These are phyloP conservation scores for Tylopilus sp. DNA, from an alignment of 768 basidiomycete species.

Conservation along the genomic window DNA sequence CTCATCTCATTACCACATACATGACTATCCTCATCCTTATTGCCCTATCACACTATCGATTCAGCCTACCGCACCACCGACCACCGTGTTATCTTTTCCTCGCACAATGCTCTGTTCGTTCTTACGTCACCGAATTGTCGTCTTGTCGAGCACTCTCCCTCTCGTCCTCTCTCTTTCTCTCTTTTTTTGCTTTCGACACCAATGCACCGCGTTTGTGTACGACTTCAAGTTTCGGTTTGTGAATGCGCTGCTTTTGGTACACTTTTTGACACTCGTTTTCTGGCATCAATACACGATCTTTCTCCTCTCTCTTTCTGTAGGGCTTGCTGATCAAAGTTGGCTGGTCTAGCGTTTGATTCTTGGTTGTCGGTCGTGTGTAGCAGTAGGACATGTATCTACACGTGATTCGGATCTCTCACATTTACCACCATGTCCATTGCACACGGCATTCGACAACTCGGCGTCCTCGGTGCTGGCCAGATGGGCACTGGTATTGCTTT, in stretches of 20 bases:
- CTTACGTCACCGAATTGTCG: conserved; percentile 8
- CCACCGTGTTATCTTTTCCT: conserved; percentile 1
- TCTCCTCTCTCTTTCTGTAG: background rate
- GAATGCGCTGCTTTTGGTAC: conserved; percentile 16
- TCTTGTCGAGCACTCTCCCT: conserved; percentile 16
- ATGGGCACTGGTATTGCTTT: conserved; percentile 93
- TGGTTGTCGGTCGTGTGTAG: background rate
- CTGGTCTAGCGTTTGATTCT: conserved; percentile 15
- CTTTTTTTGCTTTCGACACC: conserved; percentile 16
- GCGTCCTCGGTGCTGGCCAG: conserved; percentile 80
- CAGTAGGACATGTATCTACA: background rate
- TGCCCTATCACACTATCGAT: conserved; percentile 24
- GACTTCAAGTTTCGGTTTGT: conserved; percentile 20
- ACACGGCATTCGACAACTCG: conserved; percentile 73
- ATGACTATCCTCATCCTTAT: conserved; percentile 28
- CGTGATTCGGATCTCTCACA: background rate
- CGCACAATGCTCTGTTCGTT: conserved; percentile 21
- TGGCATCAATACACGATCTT: conserved; percentile 9
- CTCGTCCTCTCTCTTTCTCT: conserved; percentile 6
- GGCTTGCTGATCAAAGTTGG: conserved; percentile 15
- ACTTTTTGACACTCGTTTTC: conserved; percentile 14
- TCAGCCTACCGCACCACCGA: conserved; percentile 12
- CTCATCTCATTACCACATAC: conserved; percentile 16
- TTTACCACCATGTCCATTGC: conserved; percentile 38
- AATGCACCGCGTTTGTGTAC: conserved; percentile 1